These are phyloP conservation scores for Gamsiella multidivaricata DNA, from an alignment of 192 early-diverging fungal genomes.

Conservation along the genomic window DNA sequence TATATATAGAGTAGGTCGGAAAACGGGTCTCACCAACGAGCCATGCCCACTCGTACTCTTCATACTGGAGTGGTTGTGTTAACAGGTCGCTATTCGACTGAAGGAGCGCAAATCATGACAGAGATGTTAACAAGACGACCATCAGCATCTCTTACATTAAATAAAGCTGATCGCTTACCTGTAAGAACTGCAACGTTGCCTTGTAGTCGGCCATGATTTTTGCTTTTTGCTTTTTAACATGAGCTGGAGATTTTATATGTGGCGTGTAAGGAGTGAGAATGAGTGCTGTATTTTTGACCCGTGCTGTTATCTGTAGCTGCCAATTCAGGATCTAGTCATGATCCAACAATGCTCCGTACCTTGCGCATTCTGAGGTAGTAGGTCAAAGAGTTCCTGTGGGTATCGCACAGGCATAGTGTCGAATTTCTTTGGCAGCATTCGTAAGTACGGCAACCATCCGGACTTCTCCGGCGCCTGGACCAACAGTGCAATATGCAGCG, in stretches of 20 bases:
- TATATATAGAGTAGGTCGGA: too few species aligned
- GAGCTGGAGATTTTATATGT: conserved; percentile 28
- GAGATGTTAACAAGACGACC: background rate
- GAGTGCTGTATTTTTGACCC: background rate
- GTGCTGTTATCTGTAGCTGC: background rate
- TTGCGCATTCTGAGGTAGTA: conserved; percentile 54
- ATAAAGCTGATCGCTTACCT: background rate
- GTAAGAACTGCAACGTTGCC: conserved; percentile 12
- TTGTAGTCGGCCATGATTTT: conserved; percentile 62
- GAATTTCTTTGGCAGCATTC: conserved; percentile 64
- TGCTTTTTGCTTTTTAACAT: conserved; percentile 56
- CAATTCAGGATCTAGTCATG: background rate
- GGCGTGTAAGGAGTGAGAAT: background rate
- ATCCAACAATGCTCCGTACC: conserved; percentile 25
- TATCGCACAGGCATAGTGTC: conserved; percentile 64
- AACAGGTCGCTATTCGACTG: conserved; percentile 28
- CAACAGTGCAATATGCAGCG: conserved; percentile 58
- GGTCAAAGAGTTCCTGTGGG: conserved; percentile 37
- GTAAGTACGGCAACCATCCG: conserved; percentile 60
- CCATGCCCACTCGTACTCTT: conserved; percentile 70
- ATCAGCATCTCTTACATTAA: background rate
- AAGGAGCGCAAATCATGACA: background rate
- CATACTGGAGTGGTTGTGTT: conserved; percentile 35
- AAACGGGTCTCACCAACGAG: conserved; percentile 60
- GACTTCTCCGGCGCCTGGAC: conserved; percentile 45